phyloP scores from a whole-genome alignment of 2,329 filamentous ascomycete species.

The Pestalotiopsis sp. region DNA sequence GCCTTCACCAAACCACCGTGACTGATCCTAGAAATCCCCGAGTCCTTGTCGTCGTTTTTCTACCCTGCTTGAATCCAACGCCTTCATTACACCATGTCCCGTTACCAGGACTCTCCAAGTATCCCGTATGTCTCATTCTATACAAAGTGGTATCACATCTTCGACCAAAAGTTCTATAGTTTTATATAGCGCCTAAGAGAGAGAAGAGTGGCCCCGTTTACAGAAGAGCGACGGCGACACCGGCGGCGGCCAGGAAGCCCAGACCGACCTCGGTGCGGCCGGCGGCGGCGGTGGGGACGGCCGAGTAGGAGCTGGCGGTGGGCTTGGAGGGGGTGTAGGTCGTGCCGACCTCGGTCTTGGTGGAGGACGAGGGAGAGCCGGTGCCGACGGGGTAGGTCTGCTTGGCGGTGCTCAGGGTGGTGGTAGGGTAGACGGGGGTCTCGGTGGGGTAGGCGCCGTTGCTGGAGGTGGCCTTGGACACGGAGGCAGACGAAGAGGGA shows the following conservation, averaged over 20 bases:
- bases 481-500: neutral
- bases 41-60: neutral
- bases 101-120: too few relatives aligned
- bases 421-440: slow-evolving; percentile 8
- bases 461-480: neutral
- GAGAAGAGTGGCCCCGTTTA: neutral
- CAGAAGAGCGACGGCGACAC: neutral
- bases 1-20: neutral
- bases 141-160: neutral
- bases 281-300: slow-evolving; percentile 2
- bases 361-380: neutral
- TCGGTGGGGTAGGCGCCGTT: neutral
- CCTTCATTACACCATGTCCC: neutral
- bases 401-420: neutral
- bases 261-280: neutral
- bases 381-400: slow-evolving; percentile 9
- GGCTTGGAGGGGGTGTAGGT: slow-evolving; percentile 10
- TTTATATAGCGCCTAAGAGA: neutral
- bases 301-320: neutral
- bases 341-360: slow-evolving; percentile 3
- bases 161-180: neutral
- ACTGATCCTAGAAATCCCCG: neutral
- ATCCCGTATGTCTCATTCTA: neutral
- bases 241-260: neutral
- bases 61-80: neutral